Evolutionary conservation across 108 stramenopile genomes (phyloP).

Genomic region (Seminavis robusta): DNA sequence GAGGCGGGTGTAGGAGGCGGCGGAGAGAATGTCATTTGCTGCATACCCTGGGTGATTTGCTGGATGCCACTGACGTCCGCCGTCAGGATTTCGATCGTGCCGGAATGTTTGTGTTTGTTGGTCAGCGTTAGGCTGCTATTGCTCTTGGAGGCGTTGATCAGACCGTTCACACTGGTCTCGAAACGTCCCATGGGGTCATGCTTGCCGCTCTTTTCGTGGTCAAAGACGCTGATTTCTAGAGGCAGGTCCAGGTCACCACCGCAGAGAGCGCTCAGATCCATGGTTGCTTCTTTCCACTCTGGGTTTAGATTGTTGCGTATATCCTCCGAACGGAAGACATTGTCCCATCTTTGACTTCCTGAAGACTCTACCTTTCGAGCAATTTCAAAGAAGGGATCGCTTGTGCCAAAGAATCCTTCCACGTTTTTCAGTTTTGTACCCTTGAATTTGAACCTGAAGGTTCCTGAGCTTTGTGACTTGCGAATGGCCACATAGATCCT

Average conservation of each 20-base stretch:
- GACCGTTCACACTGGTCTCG: slow-evolving; percentile 49
- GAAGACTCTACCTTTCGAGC: slow-evolving; percentile 44
- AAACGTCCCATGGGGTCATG: slow-evolving; percentile 61
- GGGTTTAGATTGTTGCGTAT: slow-evolving; percentile 69
- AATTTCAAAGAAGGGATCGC: slow-evolving; percentile 72
- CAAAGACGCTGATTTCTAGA: slow-evolving; percentile 53
- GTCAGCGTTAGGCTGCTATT: slow-evolving; percentile 14
- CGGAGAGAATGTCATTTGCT: slow-evolving; percentile 1
- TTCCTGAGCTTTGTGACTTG: slow-evolving; percentile 1
- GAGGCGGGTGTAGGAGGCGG: not conserved
- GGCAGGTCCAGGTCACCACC: slow-evolving; percentile 52
- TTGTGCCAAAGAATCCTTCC: slow-evolving; percentile 56
- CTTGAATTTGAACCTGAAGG: slow-evolving; percentile 4
- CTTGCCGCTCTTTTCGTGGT: slow-evolving; percentile 54
- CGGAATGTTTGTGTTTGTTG: slow-evolving; percentile 26
- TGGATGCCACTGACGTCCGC: slow-evolving; percentile 22
- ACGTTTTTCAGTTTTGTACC: slow-evolving; percentile 65
- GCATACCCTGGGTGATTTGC: slow-evolving; percentile 18
- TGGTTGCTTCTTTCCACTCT: slow-evolving; percentile 46
- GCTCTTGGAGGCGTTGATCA: slow-evolving; percentile 10
- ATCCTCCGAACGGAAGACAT: slow-evolving; percentile 35
- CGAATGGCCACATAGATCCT: slow-evolving; percentile 36
- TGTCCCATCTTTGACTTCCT: slow-evolving; percentile 46
- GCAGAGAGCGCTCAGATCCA: slow-evolving; percentile 50
- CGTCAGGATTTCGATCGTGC: slow-evolving; percentile 16